Base-by-base conservation (phyloP, 768 basidiomycete genomes). In the Cystobasidium tubakii region DNA sequence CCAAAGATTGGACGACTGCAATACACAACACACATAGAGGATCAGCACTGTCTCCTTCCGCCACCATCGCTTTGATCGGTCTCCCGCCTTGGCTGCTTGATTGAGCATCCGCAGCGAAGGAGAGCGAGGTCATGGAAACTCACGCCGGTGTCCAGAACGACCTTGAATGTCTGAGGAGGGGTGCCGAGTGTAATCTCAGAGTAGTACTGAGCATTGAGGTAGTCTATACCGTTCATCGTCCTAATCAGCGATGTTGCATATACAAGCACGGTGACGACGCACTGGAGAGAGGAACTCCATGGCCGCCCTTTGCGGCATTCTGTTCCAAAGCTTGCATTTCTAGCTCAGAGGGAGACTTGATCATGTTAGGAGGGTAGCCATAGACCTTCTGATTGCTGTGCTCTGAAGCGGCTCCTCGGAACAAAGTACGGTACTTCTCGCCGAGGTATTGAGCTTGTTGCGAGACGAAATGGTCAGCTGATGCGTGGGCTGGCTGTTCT, bases 121-220 rank as follows among this genome's bases (percentile, higher is more conserved):
- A 29, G 33, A 10, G 10, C 6, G 43, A 27, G 12, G 25, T 2
- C 27, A 43, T 43, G 66, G 81, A 96, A 96, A 83, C 82, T 81
- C 10, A 82, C 83, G 39, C 84, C 83, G 34, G 95, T 96, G 81
- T 97, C 94, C 73, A 97, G 87, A 74, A 96, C 87, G 79, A 96
- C 93, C 83, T 95, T 93, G 86, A 94, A 95, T 86, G 89, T 77
- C 77, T 70, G 60, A 36, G 33, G 31, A 1, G 75, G 36, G 27
- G 53, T 66, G 34, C 54, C 34, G 73, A 57, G 66, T 0, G 84
- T 80, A 74, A 98, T 95, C 75, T 92, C 90, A 23, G 92, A 86
- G 80, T 86, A 99, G 83, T 99, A 98, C 81, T 99, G 75, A 42
- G 96, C 94, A 81, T 98, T 98, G 88, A 94, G 88, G 83, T 91